Conservation (phyloP, 768 basidiomycete species). For the Stropharia rugosoannulata region DNA sequence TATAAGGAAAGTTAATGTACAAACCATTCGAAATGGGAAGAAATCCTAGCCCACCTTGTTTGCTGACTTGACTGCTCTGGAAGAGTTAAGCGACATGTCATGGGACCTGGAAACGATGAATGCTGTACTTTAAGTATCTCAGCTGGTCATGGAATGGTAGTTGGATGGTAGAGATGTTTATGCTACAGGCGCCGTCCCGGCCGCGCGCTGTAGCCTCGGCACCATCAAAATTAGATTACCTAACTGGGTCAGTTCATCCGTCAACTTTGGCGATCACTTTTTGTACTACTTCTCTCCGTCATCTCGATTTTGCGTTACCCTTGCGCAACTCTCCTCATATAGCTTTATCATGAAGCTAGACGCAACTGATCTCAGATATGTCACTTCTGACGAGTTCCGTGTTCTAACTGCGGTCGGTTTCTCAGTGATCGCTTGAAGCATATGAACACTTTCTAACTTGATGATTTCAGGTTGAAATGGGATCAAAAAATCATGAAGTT, state of each 20-base stretch:
- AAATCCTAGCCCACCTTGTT: constrained; percentile 15
- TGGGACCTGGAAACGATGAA: neutral
- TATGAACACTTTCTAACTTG: constrained; percentile 4
- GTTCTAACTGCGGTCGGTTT: constrained; percentile 85
- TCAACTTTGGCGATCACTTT: constrained; percentile 13
- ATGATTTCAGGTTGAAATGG: constrained; percentile 85
- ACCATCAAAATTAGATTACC: constrained; percentile 1
- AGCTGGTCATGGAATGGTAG: neutral
- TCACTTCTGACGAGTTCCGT: constrained; percentile 90
- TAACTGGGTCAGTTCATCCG: constrained; percentile 7
- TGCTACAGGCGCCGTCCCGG: neutral
- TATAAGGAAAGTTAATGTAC: constrained; percentile 2
- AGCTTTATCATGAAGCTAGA: constrained; percentile 78
- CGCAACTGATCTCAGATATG: constrained; percentile 90
- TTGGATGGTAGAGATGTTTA: neutral
- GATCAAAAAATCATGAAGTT: constrained; percentile 96
- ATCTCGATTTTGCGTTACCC: neutral
- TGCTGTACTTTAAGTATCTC: neutral
- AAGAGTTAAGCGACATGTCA: constrained; percentile 10
- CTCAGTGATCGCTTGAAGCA: neutral
- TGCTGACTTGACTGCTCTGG: constrained; percentile 18
- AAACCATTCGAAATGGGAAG: neutral
- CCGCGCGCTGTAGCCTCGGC: neutral
- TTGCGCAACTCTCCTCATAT: neutral
- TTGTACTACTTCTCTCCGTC: constrained; percentile 4